Base-by-base conservation (phyloP, 805 yeast genomes). In the Candida odintsovae region DNA sequence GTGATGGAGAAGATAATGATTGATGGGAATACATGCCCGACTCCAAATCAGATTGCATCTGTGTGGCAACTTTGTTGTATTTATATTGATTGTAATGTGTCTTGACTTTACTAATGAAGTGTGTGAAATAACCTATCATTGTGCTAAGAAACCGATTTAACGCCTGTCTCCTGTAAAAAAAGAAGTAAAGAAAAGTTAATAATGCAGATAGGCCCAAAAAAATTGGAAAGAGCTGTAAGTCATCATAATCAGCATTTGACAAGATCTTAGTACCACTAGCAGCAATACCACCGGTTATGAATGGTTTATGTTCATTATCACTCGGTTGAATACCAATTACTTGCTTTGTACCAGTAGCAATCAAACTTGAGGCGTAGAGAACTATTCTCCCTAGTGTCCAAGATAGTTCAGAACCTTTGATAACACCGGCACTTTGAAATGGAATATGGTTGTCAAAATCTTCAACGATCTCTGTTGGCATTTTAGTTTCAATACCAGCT, bases 371-470 rank as follows among this genome's bases (percentile, higher is more conserved):
- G 0, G 96, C 97, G 62, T 82, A 87, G 12, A 92, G 63, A 4
- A 94, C 62, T 23, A 90, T 89, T 58, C 86, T 83, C 6, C 99
- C 99, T 31, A 94, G 63, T 0, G 98, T 92, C 99, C 99, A 94
- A 0, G 97, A 86, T 16, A 94, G 69, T 54, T 94, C 99, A 5
- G 81, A 78, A 2, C 95, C 97, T 49, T 87, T 76, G 28, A 94
- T 79, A 16, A 82, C 74, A 46, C 83, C 82, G 0, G 94, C 90
- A 50, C 95, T 84, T 64, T 85, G 89, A 65, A 94, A 90, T 0
- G 90, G 83, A 33, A 83, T 72, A 58, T 73, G 69, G 46, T 64
- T 50, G 42, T 59, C 59, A 8, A 53, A 54, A 16, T 58, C 61
- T 4, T 52, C 57, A 21, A 36, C 49, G 7, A 41, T 47, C 7